Base-by-base conservation (phyloP, 441 rosid genomes). In the Raphanus hybrid region DNA sequence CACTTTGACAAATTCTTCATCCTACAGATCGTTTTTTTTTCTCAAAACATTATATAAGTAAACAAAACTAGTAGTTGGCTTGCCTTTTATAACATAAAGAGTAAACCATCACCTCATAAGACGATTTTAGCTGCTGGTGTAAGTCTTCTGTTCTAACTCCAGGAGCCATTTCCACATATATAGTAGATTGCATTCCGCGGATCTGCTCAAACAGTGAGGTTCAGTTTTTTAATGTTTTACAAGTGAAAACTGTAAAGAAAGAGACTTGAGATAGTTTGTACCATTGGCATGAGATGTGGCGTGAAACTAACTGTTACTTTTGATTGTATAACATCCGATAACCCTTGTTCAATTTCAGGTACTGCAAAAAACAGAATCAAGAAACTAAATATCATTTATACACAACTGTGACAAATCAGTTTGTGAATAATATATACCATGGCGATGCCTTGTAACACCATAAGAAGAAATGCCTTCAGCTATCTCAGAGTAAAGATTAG, bases 271-370 rank as follows among this genome's bases (percentile, higher is more conserved):
- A 59, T 8, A 8, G 12, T 35, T 67, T 54, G 59, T 54, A 54
- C 59, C 59, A 54, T 54, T 16, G 59, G 65, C 96, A 93, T 96
- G 75, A 96, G 85, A 86, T 96, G 99, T 5, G 99, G 99, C 48
- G 99, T 96, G 78, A 96, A 92, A 87, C 99, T 93, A 82, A 93
- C 92, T 3, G 88, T 93, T 73, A 96, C 76, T 88, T 92, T 86
- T 64, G 94, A 88, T 64, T 37, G 58, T 8, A 91, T 90, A 71
- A 80, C 97, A 81, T 91, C 93, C 45, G 97, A 87, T 45, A 93
- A 81, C 32, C 99, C 99, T 72, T 96, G 99, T 82, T 96, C 98
- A 61, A 96, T 93, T 89, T 96, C 98, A 16, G 99, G 99, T 83
- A 87, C 98, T 96, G 87, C 55, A 90, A 79, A 90, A 79, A 26